phyloP scores from a whole-genome alignment of 495 filamentous ascomycete genomes.

The Aspergillus indologenus region DNA sequence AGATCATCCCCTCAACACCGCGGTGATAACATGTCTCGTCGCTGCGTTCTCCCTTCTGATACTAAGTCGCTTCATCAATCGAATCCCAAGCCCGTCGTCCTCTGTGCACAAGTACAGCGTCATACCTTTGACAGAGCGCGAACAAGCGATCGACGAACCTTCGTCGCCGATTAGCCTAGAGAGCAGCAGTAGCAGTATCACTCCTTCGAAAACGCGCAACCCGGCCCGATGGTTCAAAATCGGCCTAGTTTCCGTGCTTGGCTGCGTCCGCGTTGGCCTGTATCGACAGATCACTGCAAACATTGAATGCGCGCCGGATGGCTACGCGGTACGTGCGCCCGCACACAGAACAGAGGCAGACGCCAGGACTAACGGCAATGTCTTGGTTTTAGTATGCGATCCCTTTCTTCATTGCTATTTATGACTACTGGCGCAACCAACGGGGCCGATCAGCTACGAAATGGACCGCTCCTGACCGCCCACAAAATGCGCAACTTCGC shows the following conservation, averaged over 20 bases:
- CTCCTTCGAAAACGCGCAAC: conserved; percentile 3
- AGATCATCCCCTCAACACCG: conserved; percentile 45
- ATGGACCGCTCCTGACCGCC: conserved; percentile 24
- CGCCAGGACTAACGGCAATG: conserved; percentile 9
- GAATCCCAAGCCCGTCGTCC: conserved; percentile 13
- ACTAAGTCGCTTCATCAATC: conserved; percentile 29
- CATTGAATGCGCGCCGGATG: conserved; percentile 39
- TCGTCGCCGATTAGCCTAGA: conserved; percentile 16
- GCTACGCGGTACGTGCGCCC: conserved; percentile 36
- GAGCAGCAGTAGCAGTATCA: conserved; percentile 6
- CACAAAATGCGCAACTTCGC: conserved; percentile 19
- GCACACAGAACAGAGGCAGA: neutral
- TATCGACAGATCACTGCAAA: conserved; percentile 35
- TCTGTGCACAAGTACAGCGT: conserved; percentile 21
- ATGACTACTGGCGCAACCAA: conserved; percentile 42
- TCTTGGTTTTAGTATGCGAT: conserved; percentile 28
- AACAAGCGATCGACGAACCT: conserved; percentile 12
- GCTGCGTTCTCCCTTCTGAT: conserved; percentile 32
- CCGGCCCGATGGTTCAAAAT: conserved; percentile 28
- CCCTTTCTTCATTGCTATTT: conserved; percentile 43
- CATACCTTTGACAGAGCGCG: conserved; percentile 22
- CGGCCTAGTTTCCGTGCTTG: conserved; percentile 25
- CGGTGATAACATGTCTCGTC: conserved; percentile 36
- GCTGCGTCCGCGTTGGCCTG: conserved; percentile 38
- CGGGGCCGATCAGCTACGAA: conserved; percentile 21